Evolutionary conservation across 192 early-diverging fungal species (phyloP), one percentile per base, ranked within the genome.

Genomic region (Umbelopsis sp.): DNA sequence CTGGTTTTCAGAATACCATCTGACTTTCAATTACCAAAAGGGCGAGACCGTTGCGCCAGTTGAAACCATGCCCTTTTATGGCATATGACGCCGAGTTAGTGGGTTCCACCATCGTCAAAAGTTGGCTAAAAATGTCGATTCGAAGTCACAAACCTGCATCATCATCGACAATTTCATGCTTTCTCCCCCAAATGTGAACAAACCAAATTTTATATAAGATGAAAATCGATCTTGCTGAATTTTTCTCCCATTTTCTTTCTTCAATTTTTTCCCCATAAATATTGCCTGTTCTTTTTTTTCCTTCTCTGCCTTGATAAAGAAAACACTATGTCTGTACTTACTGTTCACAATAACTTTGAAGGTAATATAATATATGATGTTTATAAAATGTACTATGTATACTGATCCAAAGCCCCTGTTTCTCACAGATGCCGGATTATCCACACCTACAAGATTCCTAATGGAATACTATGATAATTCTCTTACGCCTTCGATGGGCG

Each of bases 401-500:
- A n/a, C n/a, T n/a, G n/a, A n/a, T n/a, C n/a, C n/a, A n/a, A n/a
- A n/a, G n/a, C n/a, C n/a, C n/a, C n/a, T n/a, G 11, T 47, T 49
- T 49, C 1, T 11, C 3, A 5, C 56, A n/a, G 56, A 62, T 20
- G 56, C 56, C 12, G 56, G 29, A 20, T 16, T 76, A 26, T 47
- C 74, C 12, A 76, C 74, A 20, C 74, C 74, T 6, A 76, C 74
- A 45, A 69, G 74, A 31, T 76, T 76, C 20, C 43, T 76, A 0
- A 66, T 76, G 56, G 74, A 76, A 56, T 71, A 65, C 14, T 70
- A 68, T 44, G 74, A 71, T 53, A 71, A 70, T 38, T 52, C 52
- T 26, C 17, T 76, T 11, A 71, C 74, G 20, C 73, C 73, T 29
- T 62, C 34, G 7, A 62, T 62, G 56, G 43, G 45, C 44, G 43